Conservation (phyloP, 164 flowering plant species). For the Annona cherimola region DNA sequence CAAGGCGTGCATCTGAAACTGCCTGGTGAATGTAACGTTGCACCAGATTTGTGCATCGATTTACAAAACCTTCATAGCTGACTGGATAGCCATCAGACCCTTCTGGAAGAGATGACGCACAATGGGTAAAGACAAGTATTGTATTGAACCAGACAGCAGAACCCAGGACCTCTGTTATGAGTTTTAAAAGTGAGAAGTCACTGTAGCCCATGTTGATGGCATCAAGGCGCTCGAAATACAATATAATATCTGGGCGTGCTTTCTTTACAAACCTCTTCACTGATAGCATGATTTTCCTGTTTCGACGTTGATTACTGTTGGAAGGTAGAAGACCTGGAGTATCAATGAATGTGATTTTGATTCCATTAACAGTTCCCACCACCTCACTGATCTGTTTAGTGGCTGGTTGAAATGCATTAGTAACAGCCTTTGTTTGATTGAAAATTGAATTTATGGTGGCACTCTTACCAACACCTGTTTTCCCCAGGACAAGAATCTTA, state of each 20-base stretch:
- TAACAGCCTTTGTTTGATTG: slow-evolving; percentile 49
- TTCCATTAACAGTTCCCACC: slow-evolving; percentile 56
- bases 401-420: slow-evolving; percentile 82
- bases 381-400: slow-evolving; percentile 65
- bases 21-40: slow-evolving; percentile 73
- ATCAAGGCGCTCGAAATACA: slow-evolving; percentile 90
- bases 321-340: slow-evolving; percentile 89
- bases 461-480: slow-evolving; percentile 96
- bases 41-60: slow-evolving; percentile 52
- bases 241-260: slow-evolving; percentile 76
- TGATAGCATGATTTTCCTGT: slow-evolving; percentile 63
- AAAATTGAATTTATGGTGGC: slow-evolving; percentile 92
- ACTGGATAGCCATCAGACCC: slow-evolving; percentile 67
- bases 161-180: slow-evolving; percentile 78
- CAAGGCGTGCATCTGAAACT: slow-evolving; percentile 61
- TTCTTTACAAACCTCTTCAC: slow-evolving; percentile 57
- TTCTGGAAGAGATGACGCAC: slow-evolving; percentile 74
- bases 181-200: slow-evolving; percentile 79
- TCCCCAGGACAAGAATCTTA: slow-evolving; percentile 77
- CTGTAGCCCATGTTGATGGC: slow-evolving; percentile 51
- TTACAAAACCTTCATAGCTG: slow-evolving; percentile 63
- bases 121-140: slow-evolving; percentile 85
- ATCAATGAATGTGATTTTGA: slow-evolving; percentile 67
- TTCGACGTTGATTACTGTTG: slow-evolving; percentile 41
- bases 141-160: slow-evolving; percentile 89